Conservation (phyloP, 1,139 yeast genomes). For the Candida neerlandica region DNA sequence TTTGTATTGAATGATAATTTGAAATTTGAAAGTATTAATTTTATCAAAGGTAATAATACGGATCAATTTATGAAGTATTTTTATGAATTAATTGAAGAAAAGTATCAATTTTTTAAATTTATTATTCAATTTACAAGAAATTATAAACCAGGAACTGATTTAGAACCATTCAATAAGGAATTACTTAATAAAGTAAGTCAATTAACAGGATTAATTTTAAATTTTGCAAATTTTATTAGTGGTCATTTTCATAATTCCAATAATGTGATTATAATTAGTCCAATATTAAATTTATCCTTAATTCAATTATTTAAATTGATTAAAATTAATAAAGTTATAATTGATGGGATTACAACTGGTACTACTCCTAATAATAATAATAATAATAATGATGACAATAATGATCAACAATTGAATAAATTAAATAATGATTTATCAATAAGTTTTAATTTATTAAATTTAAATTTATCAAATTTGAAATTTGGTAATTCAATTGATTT, state of each 20-base stretch:
- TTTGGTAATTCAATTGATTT: conserved; percentile 28
- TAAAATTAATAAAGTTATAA: conserved; percentile 37
- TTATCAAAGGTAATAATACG: background rate
- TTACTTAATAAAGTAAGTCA: conserved; percentile 29
- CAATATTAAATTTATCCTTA: conserved; percentile 37
- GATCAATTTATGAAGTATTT: conserved; percentile 12
- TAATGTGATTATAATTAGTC: conserved; percentile 24
- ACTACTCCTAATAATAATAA: too few species aligned
- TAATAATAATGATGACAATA: too few species aligned
- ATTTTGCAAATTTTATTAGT: conserved; percentile 30
- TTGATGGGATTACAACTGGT: conserved; percentile 36
- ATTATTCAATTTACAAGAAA: background rate
- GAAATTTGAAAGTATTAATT: conserved; percentile 4
- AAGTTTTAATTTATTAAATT: conserved; percentile 36
- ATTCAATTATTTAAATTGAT: conserved; percentile 40
- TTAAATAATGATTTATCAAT: conserved; percentile 43
- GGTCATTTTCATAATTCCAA: conserved; percentile 12
- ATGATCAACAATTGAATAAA: conserved; percentile 28
- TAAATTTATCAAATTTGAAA: conserved; percentile 23
- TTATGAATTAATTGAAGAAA: conserved; percentile 22
- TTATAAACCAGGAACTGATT: background rate
- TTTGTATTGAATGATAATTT: conserved; percentile 14
- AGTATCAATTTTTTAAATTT: conserved; percentile 16
- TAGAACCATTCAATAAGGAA: conserved; percentile 19
- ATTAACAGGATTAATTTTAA: conserved; percentile 39